A percentile compares a stretch with the other conserved stretches of the same genome.
Evolutionary conservation across 139 green algal genomes (phyloP).

Genomic region (Gonium pectorale): DNA sequence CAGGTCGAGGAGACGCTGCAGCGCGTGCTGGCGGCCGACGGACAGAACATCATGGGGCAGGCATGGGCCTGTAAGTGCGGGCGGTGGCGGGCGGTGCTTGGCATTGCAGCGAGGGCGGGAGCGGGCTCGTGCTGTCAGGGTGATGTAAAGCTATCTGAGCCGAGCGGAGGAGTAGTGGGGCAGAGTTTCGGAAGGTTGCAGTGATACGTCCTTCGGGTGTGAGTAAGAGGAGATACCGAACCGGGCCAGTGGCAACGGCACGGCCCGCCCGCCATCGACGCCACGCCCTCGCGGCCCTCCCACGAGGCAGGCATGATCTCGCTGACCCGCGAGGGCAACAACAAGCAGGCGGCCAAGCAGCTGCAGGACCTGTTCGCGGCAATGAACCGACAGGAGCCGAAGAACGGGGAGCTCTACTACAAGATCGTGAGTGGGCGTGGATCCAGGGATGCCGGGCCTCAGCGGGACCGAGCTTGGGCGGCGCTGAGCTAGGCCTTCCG

Average conservation of each 20-base stretch:
- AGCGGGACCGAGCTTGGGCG: not conserved
- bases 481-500: too few species aligned
- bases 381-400: conserved; percentile 65
- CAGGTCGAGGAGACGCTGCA: conserved; percentile 44
- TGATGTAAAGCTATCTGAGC: too few species aligned
- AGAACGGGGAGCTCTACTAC: conserved; percentile 67
- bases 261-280: too few species aligned
- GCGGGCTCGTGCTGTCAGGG: too few species aligned
- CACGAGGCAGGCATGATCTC: conserved; percentile 45
- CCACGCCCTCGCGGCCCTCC: too few species aligned
- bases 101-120: too few species aligned
- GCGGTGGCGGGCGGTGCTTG: not conserved
- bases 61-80: conserved; percentile 52
- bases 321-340: conserved; percentile 57
- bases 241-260: too few species aligned
- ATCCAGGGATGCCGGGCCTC: not conserved
- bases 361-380: conserved; percentile 63
- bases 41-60: conserved; percentile 70
- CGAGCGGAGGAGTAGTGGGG: too few species aligned
- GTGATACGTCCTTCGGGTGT: too few species aligned
- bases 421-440: conserved; percentile 22
- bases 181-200: too few species aligned
- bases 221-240: too few species aligned
- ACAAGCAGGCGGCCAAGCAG: conserved; percentile 55
- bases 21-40: conserved; percentile 60